Percentiles rank a stretch among this genome's conserved stretches.
Conservation (phyloP, 2,329 filamentous ascomycete species). For the Beauveria brongniartii region DNA sequence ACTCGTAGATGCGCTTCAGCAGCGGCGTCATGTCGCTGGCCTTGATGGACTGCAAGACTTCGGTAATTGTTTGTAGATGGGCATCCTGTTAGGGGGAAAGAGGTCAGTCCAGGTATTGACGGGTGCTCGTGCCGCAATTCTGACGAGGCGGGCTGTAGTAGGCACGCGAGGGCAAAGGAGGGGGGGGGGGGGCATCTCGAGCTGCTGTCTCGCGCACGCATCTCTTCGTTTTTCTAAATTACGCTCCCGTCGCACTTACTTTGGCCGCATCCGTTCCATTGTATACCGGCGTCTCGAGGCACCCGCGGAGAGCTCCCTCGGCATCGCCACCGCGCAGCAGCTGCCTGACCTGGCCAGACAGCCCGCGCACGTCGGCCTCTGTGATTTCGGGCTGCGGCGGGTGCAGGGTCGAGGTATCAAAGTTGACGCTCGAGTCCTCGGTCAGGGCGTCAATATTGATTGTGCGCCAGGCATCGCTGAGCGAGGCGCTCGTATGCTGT, state of each 20-base stretch:
- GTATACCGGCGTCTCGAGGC: constrained; percentile 79
- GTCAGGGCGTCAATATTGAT: constrained; percentile 91
- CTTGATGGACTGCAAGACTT: constrained; percentile 93
- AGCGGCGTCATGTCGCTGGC: constrained; percentile 92
- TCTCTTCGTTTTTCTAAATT: background rate
- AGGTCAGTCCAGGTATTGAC: background rate
- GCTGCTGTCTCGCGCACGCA: background rate
- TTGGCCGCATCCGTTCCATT: constrained; percentile 50
- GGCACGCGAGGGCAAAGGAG: no score
- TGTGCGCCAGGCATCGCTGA: constrained; percentile 67
- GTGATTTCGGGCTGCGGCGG: constrained; percentile 67
- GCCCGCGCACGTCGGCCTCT: constrained; percentile 68
- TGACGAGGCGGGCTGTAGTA: no score
- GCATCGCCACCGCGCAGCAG: constrained; percentile 78
- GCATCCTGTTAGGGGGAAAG: constrained; percentile 51
- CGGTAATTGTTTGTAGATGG: constrained; percentile 79
- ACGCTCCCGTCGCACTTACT: constrained; percentile 27
- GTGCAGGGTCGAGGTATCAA: constrained; percentile 76
- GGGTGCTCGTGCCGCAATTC: background rate
- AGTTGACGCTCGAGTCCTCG: constrained; percentile 85
- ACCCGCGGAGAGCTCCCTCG: constrained; percentile 77
- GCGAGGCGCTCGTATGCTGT: constrained; percentile 51
- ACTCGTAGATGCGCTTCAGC: constrained; percentile 69
- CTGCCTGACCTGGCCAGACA: constrained; percentile 78
- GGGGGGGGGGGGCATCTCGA: background rate